phyloP scores from a whole-genome alignment of 2,329 filamentous ascomycete genomes.

The Cyclaneusma minus region DNA sequence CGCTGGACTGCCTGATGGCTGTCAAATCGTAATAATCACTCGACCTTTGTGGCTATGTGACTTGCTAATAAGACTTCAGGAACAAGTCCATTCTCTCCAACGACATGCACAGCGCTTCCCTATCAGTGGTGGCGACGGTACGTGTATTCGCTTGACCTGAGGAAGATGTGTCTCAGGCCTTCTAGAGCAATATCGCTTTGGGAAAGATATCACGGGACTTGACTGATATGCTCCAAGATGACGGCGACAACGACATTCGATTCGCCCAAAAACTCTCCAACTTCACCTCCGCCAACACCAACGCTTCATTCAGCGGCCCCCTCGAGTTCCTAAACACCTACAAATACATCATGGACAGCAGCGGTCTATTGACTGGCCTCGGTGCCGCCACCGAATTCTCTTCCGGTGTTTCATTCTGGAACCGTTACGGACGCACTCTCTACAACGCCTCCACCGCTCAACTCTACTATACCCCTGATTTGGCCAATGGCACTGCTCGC shows the following conservation, averaged over 20 bases:
- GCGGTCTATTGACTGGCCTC: conserved; percentile 27
- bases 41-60: neutral
- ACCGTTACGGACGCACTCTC: conserved; percentile 34
- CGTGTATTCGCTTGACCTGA: too few species aligned
- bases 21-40: conserved; percentile 25
- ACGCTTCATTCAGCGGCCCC: conserved; percentile 25
- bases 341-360: conserved; percentile 26
- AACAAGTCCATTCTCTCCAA: conserved; percentile 36
- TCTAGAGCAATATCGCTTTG: too few species aligned
- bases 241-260: conserved; percentile 29
- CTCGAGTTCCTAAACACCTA: conserved; percentile 37
- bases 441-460: conserved; percentile 32
- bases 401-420: conserved; percentile 35
- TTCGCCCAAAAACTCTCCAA: conserved; percentile 33
- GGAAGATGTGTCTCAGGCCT: too few species aligned
- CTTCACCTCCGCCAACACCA: conserved; percentile 22
- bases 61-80: conserved; percentile 1
- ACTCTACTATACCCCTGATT: conserved; percentile 29
- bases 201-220: too few species aligned
- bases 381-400: conserved; percentile 34
- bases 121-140: conserved; percentile 15
- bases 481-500: conserved; percentile 27
- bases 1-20: conserved; percentile 33
- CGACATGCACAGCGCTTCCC: conserved; percentile 38
- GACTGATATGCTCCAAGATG: too few species aligned